phyloP scores from a whole-genome alignment of 2,329 filamentous ascomycete genomes.

The Boeremia exigua region DNA sequence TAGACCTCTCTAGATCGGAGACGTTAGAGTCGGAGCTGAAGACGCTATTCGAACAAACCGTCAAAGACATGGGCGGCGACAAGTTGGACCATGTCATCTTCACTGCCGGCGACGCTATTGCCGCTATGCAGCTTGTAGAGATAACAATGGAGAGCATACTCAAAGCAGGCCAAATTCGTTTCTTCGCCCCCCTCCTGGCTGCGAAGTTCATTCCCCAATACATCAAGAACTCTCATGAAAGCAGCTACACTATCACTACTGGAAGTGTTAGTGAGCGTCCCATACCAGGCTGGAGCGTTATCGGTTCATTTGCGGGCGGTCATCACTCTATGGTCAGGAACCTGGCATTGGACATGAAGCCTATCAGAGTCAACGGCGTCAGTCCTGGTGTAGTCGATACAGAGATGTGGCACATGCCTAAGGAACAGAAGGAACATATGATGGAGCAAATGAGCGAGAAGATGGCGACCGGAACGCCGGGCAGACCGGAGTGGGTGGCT shows the following conservation, averaged over 20 bases:
- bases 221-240: constrained; percentile 50
- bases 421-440: constrained; percentile 32
- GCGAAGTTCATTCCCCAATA: constrained; percentile 58
- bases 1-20: constrained; percentile 56
- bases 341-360: constrained; percentile 68
- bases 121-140: constrained; percentile 50
- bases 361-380: constrained; percentile 68
- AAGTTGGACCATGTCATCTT: constrained; percentile 63
- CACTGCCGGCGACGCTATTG: constrained; percentile 61
- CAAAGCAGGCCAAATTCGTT: constrained; percentile 57
- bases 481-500: constrained; percentile 40
- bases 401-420: constrained; percentile 49
- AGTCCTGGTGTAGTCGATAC: constrained; percentile 60
- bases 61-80: constrained; percentile 31
- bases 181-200: constrained; percentile 59
- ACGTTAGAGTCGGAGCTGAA: constrained; percentile 57
- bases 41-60: constrained; percentile 52
- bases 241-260: constrained; percentile 64
- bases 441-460: constrained; percentile 27
- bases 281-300: constrained; percentile 57
- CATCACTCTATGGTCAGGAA: constrained; percentile 60
- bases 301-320: constrained; percentile 58
- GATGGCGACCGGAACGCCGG: constrained; percentile 37
- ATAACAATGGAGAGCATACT: constrained; percentile 51
- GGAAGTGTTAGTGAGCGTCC: constrained; percentile 61